Evolutionary conservation across 2,329 filamentous ascomycete species (phyloP), one percentile per base, ranked within the genome.

Genomic region (Bipolaris zeicola): DNA sequence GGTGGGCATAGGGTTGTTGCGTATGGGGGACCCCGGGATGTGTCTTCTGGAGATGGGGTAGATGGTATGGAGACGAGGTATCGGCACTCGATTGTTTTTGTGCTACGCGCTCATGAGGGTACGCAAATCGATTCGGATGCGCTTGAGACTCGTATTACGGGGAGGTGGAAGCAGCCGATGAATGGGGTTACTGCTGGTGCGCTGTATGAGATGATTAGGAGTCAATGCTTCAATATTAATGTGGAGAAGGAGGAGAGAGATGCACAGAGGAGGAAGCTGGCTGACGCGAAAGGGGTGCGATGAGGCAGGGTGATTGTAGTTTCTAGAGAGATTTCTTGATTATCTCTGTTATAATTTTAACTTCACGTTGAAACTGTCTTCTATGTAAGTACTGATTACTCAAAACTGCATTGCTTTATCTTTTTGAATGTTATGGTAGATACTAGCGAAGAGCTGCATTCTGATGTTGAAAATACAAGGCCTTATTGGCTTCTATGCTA

Each of bases 171-270:
- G 6, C 55, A 64, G 33, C 62, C 62, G 7, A 51, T 74, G n/a
- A 59, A 55, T 1, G 69, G 58, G 1, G 46, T 71, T 10, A 74
- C 66, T 31, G 74, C 73, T 4, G 73, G 72, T 2, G 51, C 64
- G 36, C 51, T 74, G 55, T 77, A 72, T 43, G 63, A 67, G 31
- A 48, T 67, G 46, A 75, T 76, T 11, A 52, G 66, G 33, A 60
- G 59, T 1, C 61, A 60, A 37, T 72, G 75, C 64, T 77, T 71
- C 50, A 77, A 77, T 50, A 72, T 77, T n/a, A 77, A 77, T 56
- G 71, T 68, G 6, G 66, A 60, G 41, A 22, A 68, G 6, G 52
- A 70, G 13, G 74, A 76, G 55, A 56, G 75, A 26, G 67, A 73
- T 33, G 66, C 64, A 45, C 75, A 77, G 60, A 69, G 66, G 44